Conservation (phyloP, 2,329 filamentous ascomycete species). For the Dactylellina haptotyla region DNA sequence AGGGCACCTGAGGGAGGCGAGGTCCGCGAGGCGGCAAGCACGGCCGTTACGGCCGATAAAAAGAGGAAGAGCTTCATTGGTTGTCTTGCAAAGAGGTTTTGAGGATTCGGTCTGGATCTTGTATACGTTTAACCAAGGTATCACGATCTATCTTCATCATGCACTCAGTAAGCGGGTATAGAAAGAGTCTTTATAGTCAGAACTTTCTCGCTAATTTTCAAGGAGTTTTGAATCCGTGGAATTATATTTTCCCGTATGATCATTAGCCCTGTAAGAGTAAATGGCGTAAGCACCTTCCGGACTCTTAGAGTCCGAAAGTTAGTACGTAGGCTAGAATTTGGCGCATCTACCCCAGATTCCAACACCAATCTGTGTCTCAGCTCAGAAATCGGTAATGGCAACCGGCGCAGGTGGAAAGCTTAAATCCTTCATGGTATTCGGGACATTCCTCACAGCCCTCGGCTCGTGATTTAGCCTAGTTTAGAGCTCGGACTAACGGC, state of each 20-base stretch:
- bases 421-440: neutral
- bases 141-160: no score
- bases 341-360: neutral
- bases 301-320: neutral
- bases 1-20: constrained; percentile 66
- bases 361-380: neutral
- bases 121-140: no score
- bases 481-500: neutral
- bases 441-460: no score
- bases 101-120: no score
- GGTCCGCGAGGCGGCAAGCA: constrained; percentile 60
- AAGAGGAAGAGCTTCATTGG: neutral
- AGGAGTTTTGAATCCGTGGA: constrained; percentile 13
- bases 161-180: no score
- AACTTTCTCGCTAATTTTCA: no score
- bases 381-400: neutral
- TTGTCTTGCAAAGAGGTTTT: no score
- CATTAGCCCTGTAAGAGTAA: neutral
- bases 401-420: neutral
- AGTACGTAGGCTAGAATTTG: neutral
- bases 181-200: no score
- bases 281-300: neutral
- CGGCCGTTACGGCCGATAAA: constrained; percentile 1
- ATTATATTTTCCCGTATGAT: constrained; percentile 19
- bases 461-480: neutral